Evolutionary conservation across 2,329 filamentous ascomycete species (phyloP), one percentile per base, ranked within the genome.

Genomic region (Scedosporium aurantiacum): DNA sequence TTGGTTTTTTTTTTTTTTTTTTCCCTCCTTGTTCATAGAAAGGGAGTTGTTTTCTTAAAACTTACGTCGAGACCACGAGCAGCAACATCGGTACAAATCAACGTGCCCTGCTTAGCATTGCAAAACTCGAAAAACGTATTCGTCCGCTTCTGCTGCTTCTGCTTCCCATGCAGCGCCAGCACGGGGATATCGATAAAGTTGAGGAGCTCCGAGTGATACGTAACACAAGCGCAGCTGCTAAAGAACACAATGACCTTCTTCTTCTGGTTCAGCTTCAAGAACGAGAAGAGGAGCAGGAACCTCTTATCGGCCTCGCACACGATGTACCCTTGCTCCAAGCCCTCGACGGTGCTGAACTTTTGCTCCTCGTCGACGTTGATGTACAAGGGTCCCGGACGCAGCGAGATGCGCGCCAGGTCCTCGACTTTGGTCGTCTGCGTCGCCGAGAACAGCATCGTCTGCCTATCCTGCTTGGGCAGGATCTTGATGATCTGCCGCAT

Each of bases 191-290:
- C 94, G 69, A 97, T 97, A 77, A 96, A 97, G 78, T 97, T 97
- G 67, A 99, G 85, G 28, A 99, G 84, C 73, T 97, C 92, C 27
- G 90, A 86, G 75, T 96, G 91, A 76, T 97, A 99, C 73, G 96
- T 96, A 69, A 97, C 93, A 66, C 89, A 95, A 70, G 91, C 91
- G 73, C 91, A 96, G 70, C 87, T 91, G 67, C 87, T 91, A 76
- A 97, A 91, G 79, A 97, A 97, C 64, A 97, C 92, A 71, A 97
- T 96, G 65, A 96, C 89, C 82, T 97, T 97, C 75, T 97, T 97
- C 81, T 92, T 93, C 61, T 89, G 80, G 76, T 96, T 91, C 65
- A 71, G 67, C 77, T 95, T 94, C 57, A 99, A 79, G 78, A 99
- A 97, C 0, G 90, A 93, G 78, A 96, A 97, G 25, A 99, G 83